Evolutionary conservation across 83 land plant species (phyloP), one percentile per base, ranked within the genome.

Genomic region (Thuja plicata): DNA sequence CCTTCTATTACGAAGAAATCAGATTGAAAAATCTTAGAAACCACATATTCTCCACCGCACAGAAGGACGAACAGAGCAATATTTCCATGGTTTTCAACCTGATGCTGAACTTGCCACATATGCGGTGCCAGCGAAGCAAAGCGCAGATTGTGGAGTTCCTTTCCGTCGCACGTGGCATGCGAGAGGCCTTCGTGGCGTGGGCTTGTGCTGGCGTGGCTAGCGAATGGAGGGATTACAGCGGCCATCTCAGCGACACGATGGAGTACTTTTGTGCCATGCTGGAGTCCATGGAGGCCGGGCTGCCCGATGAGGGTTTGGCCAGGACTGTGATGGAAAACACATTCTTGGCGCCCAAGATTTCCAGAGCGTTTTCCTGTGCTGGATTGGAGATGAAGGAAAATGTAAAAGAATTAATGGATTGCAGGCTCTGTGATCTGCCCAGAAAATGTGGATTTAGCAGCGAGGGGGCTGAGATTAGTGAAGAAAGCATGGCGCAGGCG

Each of bases 201-300:
- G 88, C 93, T 27, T 90, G 95, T 16, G 89, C 94, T 15, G 95
- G 91, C 62, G 94, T 94, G 88, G 94, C 94, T 35, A 94, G 94
- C 48, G 86, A 76, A 79, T 73, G 77, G 88, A 89, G 66, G 62
- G 82, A 54, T 89, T 32, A 32, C 27, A 32, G 15, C 1, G 77
- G 90, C 8, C 91, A 83, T 32, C 92, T 94, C 89, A 88, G 92
- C 88, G 95, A 92, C 89, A 77, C 91, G 37, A 79, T 95, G 89
- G 92, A 92, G 37, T 93, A 93, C 83, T 92, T 91, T 90, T 94
- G 92, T 19, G 93, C 96, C 27, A 27, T 94, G 6, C 92, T 89
- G 38, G 96, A 95, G 87, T 93, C 96, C 35, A 83, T 95, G n/a
- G 96, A 93, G 86, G 95, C 95, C 1, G 92, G 93, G 76, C 91